Conservation (phyloP, 179 eudicot species). For the Silene coronaria region DNA sequence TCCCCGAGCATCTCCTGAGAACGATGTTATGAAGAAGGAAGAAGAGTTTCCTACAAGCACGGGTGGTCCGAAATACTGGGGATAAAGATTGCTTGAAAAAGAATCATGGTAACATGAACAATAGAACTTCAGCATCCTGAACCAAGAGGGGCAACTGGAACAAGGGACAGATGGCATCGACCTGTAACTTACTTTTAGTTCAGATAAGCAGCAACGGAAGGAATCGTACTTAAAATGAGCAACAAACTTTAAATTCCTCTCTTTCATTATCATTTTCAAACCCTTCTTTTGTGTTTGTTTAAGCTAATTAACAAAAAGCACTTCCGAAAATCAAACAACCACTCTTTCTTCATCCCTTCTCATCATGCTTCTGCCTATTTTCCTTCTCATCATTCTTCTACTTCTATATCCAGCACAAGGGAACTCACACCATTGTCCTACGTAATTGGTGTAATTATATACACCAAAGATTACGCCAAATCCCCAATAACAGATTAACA, state of each 20-base stretch:
- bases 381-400: background rate
- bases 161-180: background rate
- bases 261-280: background rate
- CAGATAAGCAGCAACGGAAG: background rate
- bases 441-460: background rate
- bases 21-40: background rate
- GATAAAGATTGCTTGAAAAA: background rate
- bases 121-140: background rate
- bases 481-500: background rate
- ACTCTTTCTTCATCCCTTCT: background rate
- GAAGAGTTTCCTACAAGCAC: background rate
- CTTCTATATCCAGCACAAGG: background rate
- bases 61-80: background rate
- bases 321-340: background rate
- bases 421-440: background rate
- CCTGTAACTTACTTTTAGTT: background rate
- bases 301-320: background rate
- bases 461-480: background rate
- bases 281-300: background rate
- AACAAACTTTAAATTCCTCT: background rate
- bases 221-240: background rate
- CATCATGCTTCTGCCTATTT: background rate
- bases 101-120: background rate
- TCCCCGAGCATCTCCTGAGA: background rate
- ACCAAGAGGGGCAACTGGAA: background rate